Evolutionary conservation across 116 monocot genomes (phyloP), one percentile per base, ranked within the genome.

Genomic region (Zostera marina): DNA sequence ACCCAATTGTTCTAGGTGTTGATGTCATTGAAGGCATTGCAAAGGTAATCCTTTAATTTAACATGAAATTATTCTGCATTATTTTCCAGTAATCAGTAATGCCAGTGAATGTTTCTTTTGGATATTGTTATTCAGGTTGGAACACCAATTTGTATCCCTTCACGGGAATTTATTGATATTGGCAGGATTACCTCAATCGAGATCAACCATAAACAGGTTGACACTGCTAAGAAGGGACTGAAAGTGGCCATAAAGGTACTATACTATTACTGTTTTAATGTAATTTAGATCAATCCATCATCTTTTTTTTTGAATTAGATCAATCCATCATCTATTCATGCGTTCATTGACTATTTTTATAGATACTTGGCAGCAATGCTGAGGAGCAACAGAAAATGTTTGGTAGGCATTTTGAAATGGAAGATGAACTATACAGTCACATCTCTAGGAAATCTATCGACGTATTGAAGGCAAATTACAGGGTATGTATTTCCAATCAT

Each of bases 391-490:
- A 91, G 48, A 99, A 83, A 65, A 91, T 83, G 80, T 86, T 69
- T 76, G 99, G 99, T n/a, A 76, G 91, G 58, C 91, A 99, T 72
- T 99, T 99, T 73, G 99, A 99, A 17, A 81, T 87, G 40, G 87
- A 87, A 16, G 99, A 99, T 79, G 99, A 91, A 68, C 87, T 99
- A 51, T 87, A 87, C 38, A 99, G 98, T 63, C 98, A 75, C 41
- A 99, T 99, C 39, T 69, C 87, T 44, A 83, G 98, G 68, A 80
- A 68, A 66, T 86, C 91, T 17, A 99, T 99, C 20, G 98, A 99
- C 47, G 60, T 81, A 23, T 65, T 99, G 32, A 90, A 99, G 77
- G 53, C 76, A 54, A 66, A 99, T 62, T 87, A 87, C 56, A 68
- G 80, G 78, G 98, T 79, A 82, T 54, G 47, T 9, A 1, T 54